phyloP scores from a whole-genome alignment of 352 stramenopile species.

The Plasmopara muralis region DNA sequence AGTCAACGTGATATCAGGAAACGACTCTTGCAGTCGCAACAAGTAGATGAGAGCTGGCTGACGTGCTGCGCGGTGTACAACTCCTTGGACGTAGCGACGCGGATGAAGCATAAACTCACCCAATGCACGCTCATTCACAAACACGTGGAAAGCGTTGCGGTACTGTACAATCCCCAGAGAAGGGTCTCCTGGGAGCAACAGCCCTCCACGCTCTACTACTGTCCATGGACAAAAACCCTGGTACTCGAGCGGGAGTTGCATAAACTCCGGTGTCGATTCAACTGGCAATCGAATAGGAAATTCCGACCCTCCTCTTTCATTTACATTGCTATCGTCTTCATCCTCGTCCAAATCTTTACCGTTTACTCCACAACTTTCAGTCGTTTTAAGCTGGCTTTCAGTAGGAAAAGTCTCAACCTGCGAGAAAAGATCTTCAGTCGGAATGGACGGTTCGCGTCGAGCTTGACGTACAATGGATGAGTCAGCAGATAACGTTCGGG shows the following conservation, averaged over 20 bases:
- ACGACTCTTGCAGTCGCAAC: conserved; percentile 80
- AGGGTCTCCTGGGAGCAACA: conserved; percentile 89
- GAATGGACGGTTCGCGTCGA: conserved; percentile 46
- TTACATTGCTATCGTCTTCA: conserved; percentile 28
- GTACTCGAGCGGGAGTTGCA: conserved; percentile 91
- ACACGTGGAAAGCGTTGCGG: conserved; percentile 88
- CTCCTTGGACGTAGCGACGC: conserved; percentile 63
- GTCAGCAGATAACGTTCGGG: conserved; percentile 43
- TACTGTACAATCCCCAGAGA: conserved; percentile 89
- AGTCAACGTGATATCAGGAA: conserved; percentile 69
- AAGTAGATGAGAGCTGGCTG: conserved; percentile 91
- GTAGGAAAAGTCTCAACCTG: conserved; percentile 51
- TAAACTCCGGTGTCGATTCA: conserved; percentile 91
- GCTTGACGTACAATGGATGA: conserved; percentile 49
- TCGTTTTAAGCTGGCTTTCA: conserved; percentile 32
- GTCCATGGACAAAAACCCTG: conserved; percentile 93
- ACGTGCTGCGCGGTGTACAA: conserved; percentile 58
- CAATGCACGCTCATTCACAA: conserved; percentile 86
- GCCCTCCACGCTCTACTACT: conserved; percentile 75
- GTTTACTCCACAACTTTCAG: conserved; percentile 9
- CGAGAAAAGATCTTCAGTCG: conserved; percentile 64
- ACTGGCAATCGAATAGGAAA: conserved; percentile 82
- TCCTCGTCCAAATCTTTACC: conserved; percentile 24
- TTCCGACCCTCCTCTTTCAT: conserved; percentile 34
- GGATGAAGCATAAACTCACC: conserved; percentile 86